These are phyloP conservation scores for Cryphonectria japonica DNA, from an alignment of 2,329 filamentous ascomycete genomes.

Conservation along the genomic window DNA sequence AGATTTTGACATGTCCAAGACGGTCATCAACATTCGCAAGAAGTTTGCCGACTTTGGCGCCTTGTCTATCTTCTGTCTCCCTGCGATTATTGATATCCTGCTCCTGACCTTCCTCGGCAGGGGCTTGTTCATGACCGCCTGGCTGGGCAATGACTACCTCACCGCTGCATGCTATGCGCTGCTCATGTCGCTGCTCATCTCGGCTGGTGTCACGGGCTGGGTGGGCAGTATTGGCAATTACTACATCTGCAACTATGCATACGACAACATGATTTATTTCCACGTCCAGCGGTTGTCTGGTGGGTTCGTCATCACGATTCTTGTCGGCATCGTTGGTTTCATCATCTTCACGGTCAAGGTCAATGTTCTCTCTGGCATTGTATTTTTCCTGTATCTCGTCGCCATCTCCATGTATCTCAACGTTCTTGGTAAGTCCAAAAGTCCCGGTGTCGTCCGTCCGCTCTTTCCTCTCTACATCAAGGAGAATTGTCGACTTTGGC, in stretches of 20 bases:
- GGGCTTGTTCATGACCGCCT: constrained; percentile 63
- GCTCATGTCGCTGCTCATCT: constrained; percentile 61
- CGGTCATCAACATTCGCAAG: constrained; percentile 31
- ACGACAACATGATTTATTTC: constrained; percentile 48
- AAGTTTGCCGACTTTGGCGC: constrained; percentile 54
- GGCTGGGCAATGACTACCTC: constrained; percentile 55
- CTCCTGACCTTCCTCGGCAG: constrained; percentile 62
- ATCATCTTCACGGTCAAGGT: constrained; percentile 51
- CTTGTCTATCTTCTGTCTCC: constrained; percentile 64
- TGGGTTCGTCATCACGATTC: constrained; percentile 47
- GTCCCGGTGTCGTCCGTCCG: constrained; percentile 38
- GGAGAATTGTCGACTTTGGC: constrained; percentile 11
- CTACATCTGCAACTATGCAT: constrained; percentile 52
- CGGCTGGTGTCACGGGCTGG: constrained; percentile 65
- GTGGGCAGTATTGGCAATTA: constrained; percentile 66
- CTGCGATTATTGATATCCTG: constrained; percentile 64
- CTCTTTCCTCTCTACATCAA: not conserved
- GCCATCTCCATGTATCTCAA: constrained; percentile 62
- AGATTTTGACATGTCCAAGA: constrained; percentile 29
- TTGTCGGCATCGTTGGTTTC: constrained; percentile 51
- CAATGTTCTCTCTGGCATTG: constrained; percentile 49
- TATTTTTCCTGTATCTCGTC: constrained; percentile 64
- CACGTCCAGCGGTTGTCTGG: constrained; percentile 50
- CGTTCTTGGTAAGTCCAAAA: constrained; percentile 49
- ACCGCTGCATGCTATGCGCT: constrained; percentile 59